Evolutionary conservation across 1,284 basidiomycete species (phyloP).

Genomic region (Xerocomus amazonicus): DNA sequence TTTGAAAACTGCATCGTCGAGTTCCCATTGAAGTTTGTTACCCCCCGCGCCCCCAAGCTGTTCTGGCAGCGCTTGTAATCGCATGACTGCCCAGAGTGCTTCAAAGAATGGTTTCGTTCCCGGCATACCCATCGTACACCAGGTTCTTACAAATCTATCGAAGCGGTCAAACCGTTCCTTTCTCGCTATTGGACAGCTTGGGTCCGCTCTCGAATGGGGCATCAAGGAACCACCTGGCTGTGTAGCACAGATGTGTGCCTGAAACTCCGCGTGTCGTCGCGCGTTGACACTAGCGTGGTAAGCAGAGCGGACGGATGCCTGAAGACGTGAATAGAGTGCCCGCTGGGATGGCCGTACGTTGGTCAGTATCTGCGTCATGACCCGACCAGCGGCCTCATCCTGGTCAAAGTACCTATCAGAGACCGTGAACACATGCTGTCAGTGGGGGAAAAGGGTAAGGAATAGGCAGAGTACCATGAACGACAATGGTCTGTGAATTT

Average conservation of each 20-base stretch:
- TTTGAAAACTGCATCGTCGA: constrained; percentile 81
- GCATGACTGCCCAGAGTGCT: constrained; percentile 70
- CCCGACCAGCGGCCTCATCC: constrained; percentile 65
- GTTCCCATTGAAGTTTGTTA: constrained; percentile 68
- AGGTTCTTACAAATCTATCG: constrained; percentile 64
- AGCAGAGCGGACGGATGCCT: constrained; percentile 71
- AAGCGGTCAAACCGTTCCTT: constrained; percentile 73
- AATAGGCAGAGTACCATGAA: constrained; percentile 50
- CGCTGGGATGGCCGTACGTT: constrained; percentile 74
- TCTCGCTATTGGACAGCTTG: constrained; percentile 54
- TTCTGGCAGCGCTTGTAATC: constrained; percentile 68
- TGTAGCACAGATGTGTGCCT: constrained; percentile 68
- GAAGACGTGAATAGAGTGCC: constrained; percentile 70
- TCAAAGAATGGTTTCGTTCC: constrained; percentile 79
- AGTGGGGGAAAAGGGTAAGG: neutral
- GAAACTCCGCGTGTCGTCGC: constrained; percentile 70
- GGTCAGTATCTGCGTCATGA: constrained; percentile 74
- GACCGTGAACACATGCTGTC: constrained; percentile 3
- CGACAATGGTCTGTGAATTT: constrained; percentile 69
- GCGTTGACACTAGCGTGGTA: constrained; percentile 70
- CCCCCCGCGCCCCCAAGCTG: constrained; percentile 68
- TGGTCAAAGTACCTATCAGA: constrained; percentile 69
- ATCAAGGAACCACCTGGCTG: constrained; percentile 68
- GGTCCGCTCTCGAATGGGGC: constrained; percentile 63
- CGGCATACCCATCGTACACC: constrained; percentile 79